Conservation (phyloP, 306 rosid species). For the Cicer yamashitae region DNA sequence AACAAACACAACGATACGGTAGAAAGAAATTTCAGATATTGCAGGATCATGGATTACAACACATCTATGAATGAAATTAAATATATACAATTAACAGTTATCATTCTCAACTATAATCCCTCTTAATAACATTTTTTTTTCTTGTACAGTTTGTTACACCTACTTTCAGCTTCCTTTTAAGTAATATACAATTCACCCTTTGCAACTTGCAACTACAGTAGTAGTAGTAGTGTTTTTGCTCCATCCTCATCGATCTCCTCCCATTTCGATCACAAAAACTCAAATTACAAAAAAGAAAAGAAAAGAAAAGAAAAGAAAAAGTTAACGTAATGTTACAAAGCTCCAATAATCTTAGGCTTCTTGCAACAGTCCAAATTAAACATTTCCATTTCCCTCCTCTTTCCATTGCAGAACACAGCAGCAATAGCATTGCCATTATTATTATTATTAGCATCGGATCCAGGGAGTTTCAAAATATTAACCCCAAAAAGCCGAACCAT, state of each 20-base stretch:
- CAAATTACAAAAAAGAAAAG: neutral
- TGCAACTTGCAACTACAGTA: slow-evolving; percentile 59
- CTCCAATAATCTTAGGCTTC: slow-evolving; percentile 86
- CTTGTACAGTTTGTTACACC: slow-evolving; percentile 47
- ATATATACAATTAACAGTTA: slow-evolving; percentile 49
- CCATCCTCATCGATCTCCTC: neutral
- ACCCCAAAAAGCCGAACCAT: slow-evolving; percentile 92
- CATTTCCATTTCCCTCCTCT: slow-evolving; percentile 75
- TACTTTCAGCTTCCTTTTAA: slow-evolving; percentile 57
- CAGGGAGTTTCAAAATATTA: slow-evolving; percentile 74
- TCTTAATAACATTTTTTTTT: slow-evolving; percentile 3
- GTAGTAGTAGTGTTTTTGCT: no score
- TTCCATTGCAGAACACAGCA: slow-evolving; percentile 62
- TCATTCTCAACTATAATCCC: neutral
- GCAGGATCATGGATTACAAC: slow-evolving; percentile 34
- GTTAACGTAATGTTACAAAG: slow-evolving; percentile 63
- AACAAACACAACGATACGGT: neutral
- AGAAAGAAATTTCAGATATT: neutral
- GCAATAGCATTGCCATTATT: slow-evolving; percentile 2
- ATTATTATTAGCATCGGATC: slow-evolving; percentile 31
- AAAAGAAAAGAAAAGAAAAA: no score
- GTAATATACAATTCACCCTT: slow-evolving; percentile 60
- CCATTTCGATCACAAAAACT: slow-evolving; percentile 47
- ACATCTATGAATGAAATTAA: slow-evolving; percentile 33
- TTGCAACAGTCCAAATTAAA: slow-evolving; percentile 72